Conservation (phyloP, 805 yeast species). For the Maudiozyma pseudohumilis region DNA sequence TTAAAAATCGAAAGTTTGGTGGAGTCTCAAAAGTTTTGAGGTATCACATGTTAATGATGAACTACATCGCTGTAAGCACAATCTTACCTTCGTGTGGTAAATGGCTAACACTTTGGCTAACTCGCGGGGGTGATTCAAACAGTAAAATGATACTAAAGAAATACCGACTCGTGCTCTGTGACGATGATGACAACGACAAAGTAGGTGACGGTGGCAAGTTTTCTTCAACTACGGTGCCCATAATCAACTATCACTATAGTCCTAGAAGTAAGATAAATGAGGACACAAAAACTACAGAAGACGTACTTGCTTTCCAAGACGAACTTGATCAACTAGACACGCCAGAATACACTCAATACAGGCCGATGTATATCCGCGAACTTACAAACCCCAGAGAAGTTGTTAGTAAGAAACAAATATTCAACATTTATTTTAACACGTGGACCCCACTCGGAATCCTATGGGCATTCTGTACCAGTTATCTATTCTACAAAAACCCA, state of each 20-base stretch:
- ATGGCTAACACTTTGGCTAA: no score
- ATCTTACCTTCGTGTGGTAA: no score
- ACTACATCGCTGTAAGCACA: no score
- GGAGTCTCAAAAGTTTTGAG: background rate
- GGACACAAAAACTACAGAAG: conserved; percentile 9
- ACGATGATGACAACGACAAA: conserved; percentile 30
- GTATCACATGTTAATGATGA: background rate
- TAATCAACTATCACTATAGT: conserved; percentile 25
- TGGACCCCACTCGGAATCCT: conserved; percentile 23
- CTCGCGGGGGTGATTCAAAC: conserved; percentile 19
- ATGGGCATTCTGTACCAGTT: conserved; percentile 11
- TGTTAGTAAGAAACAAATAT: conserved; percentile 24
- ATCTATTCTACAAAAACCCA: conserved; percentile 20
- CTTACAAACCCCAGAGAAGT: conserved; percentile 13
- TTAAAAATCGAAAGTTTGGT: conserved; percentile 1
- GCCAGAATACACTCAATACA: conserved; percentile 2
- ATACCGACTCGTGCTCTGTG: conserved; percentile 34
- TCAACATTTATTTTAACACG: conserved; percentile 29
- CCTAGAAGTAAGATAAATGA: no score
- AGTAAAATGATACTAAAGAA: conserved; percentile 17
- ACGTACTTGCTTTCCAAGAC: conserved; percentile 13
- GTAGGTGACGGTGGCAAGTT: conserved; percentile 23
- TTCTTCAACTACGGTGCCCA: conserved; percentile 26
- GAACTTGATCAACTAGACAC: conserved; percentile 24
- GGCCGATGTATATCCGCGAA: conserved; percentile 9